Conservation (phyloP, 352 stramenopile genomes). For the Peronosclerospora sorghi region DNA sequence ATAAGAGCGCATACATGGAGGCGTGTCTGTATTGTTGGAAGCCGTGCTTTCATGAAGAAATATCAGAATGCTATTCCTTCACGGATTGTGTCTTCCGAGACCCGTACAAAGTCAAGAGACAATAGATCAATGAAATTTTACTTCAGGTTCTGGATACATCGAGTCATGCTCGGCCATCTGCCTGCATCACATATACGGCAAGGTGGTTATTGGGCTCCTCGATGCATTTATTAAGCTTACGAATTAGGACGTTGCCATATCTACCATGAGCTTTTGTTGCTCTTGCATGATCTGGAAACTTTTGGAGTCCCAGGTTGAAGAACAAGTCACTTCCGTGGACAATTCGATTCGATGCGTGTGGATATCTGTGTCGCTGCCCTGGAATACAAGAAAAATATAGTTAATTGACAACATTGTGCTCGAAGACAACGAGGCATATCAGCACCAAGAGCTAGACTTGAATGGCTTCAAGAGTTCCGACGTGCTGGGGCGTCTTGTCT, state of each 20-base stretch:
- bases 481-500: conserved; percentile 80
- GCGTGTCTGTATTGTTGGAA: conserved; percentile 86
- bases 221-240: conserved; percentile 94
- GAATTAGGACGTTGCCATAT: conserved; percentile 91
- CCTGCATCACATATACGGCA: conserved; percentile 89
- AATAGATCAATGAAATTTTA: conserved; percentile 95
- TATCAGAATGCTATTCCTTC: conserved; percentile 91
- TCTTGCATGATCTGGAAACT: conserved; percentile 88
- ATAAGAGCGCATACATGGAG: conserved; percentile 48
- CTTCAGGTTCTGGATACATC: conserved; percentile 96
- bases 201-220: conserved; percentile 91
- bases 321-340: conserved; percentile 88
- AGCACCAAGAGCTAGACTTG: conserved; percentile 89
- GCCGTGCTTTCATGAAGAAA: conserved; percentile 88
- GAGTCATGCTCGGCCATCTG: conserved; percentile 81
- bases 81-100: conserved; percentile 82
- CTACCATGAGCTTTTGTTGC: conserved; percentile 92
- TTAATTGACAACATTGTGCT: conserved; percentile 26
- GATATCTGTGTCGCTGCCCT: conserved; percentile 80
- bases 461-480: conserved; percentile 89
- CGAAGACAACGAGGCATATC: too few species aligned
- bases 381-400: background rate
- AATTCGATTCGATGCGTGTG: conserved; percentile 85
- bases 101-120: conserved; percentile 85
- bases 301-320: conserved; percentile 81